Percentiles rank a stretch among this genome's conserved stretches.
Conservation (phyloP, 202 grass and related monocot species). For the Saccharum hybrid region DNA sequence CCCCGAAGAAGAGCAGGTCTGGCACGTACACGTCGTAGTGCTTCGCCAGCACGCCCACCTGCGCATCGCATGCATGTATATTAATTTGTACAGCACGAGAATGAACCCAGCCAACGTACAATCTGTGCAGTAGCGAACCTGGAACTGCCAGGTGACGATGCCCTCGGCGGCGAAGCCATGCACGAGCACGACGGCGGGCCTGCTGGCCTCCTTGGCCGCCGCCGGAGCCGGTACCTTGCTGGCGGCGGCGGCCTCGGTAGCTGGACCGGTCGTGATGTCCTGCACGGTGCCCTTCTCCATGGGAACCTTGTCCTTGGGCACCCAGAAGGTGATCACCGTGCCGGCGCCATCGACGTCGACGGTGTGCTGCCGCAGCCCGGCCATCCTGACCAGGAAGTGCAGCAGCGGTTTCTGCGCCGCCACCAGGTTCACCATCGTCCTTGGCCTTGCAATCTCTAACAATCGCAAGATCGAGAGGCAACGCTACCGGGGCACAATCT, state of each 20-base stretch:
- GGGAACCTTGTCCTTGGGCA: constrained; percentile 72
- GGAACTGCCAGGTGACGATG: constrained; percentile 93
- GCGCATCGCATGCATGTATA: too few species aligned
- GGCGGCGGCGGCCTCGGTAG: too few species aligned
- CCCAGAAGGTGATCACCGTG: constrained; percentile 79
- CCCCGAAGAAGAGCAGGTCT: constrained; percentile 89
- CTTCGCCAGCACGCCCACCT: constrained; percentile 55
- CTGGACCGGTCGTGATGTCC: constrained; percentile 44
- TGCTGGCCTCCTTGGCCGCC: constrained; percentile 9
- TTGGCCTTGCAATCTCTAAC: neutral
- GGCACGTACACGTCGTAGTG: constrained; percentile 92
- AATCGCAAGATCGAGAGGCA: neutral
- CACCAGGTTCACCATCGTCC: constrained; percentile 83
- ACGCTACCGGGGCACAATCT: neutral
- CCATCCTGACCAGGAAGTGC: constrained; percentile 66
- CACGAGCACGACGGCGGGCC: constrained; percentile 78
- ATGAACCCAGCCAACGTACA: too few species aligned
- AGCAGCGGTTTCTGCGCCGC: constrained; percentile 77
- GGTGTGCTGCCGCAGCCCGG: constrained; percentile 68
- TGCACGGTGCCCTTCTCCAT: constrained; percentile 50
- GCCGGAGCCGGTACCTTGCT: too few species aligned
- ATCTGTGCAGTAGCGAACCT: neutral
- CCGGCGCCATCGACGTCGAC: constrained; percentile 86
- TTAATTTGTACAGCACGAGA: too few species aligned
- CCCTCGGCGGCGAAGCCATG: constrained; percentile 88